A percentile compares a stretch with the other conserved stretches of the same genome.
Conservation (phyloP, 495 filamentous ascomycete species). For the Parmelia sp. region DNA sequence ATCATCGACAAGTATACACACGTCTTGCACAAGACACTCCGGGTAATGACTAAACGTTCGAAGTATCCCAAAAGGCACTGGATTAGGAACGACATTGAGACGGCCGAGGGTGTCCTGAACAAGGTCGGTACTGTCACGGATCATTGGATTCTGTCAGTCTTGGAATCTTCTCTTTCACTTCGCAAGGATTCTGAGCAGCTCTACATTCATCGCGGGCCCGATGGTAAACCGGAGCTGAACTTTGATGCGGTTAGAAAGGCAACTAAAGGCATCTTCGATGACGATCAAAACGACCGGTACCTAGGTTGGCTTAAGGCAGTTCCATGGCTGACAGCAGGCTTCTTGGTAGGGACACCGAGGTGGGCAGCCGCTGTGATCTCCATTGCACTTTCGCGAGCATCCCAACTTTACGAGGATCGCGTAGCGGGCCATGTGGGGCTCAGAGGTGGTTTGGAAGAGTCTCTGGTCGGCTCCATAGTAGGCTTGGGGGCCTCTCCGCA, state of each 20-base stretch:
- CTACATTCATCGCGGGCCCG: slow-evolving; percentile 15
- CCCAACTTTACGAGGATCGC: slow-evolving; percentile 4
- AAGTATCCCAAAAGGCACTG: slow-evolving; percentile 20
- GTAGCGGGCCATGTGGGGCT: slow-evolving; percentile 6
- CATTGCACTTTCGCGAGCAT: slow-evolving; percentile 12
- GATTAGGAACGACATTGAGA: slow-evolving; percentile 13
- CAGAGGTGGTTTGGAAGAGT: slow-evolving; percentile 12
- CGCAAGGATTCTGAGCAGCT: slow-evolving; percentile 9
- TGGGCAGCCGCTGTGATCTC: slow-evolving; percentile 21
- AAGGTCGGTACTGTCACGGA: slow-evolving; percentile 9
- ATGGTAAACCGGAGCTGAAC: slow-evolving; percentile 19
- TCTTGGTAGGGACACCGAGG: slow-evolving; percentile 11
- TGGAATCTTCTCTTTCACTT: slow-evolving; percentile 17
- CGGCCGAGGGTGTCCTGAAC: slow-evolving; percentile 9
- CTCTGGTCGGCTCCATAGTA: slow-evolving; percentile 9
- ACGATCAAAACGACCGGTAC: slow-evolving; percentile 18
- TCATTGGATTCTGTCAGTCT: slow-evolving; percentile 17
- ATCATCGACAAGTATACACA: slow-evolving; percentile 10
- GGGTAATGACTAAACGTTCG: slow-evolving; percentile 11
- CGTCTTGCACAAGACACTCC: slow-evolving; percentile 8
- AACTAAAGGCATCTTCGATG: slow-evolving; percentile 20
- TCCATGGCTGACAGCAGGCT: slow-evolving; percentile 19
- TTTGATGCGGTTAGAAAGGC: slow-evolving; percentile 19
- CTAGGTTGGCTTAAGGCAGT: slow-evolving; percentile 17
- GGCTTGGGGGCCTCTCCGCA: background rate